Base-by-base conservation (phyloP, 202 grass and related monocot genomes). In the Schoenoplectus tabernaemontani region DNA sequence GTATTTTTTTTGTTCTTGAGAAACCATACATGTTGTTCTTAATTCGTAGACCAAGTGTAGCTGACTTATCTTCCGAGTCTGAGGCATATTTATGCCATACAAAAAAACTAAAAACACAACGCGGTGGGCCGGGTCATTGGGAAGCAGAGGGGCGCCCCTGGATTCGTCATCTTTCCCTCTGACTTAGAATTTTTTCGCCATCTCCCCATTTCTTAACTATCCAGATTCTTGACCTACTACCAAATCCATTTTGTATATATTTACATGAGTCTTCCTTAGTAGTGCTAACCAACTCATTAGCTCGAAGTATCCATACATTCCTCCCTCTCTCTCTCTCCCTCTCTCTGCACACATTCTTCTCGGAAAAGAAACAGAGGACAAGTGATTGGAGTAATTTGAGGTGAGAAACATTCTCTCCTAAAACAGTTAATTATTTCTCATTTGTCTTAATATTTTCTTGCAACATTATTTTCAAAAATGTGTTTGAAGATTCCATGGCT, bases 101-200 rank as follows among this genome's bases (percentile, higher is more conserved):
- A 46, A 38, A 53, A 56, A 3, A n/a, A n/a, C n/a, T n/a, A n/a
- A n/a, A n/a, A n/a, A n/a, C n/a, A 44, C 79, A 11, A 34, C 61
- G 13, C 9, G 19, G 50, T 60, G 30, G 28, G 17, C 60, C 46
- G 30, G 41, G 66, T 73, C 69, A 17, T n/a, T 30, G 13, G 26
- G 33, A 33, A 74, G 44, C 46, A 74, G 54, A 74, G 39, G 57
- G 65, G 12, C 67, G 64, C 57, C 64, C 56, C 67, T 47, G 19
- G 53, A 63, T 75, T 75, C 16, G 56, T 20, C 37, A 43, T 75
- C 50, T 74, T 73, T 60, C 11, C 53, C 37, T 72, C 75, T 83
- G 63, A 83, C 66, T 41, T 75, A 47, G 11, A 23, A 37, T 37
- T 66, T 77, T 23, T 76, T 62, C 2, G 1, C 53, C 15, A 57